Base-by-base conservation (phyloP, 768 basidiomycete genomes). In the Chalciporus sphaerocephalus region DNA sequence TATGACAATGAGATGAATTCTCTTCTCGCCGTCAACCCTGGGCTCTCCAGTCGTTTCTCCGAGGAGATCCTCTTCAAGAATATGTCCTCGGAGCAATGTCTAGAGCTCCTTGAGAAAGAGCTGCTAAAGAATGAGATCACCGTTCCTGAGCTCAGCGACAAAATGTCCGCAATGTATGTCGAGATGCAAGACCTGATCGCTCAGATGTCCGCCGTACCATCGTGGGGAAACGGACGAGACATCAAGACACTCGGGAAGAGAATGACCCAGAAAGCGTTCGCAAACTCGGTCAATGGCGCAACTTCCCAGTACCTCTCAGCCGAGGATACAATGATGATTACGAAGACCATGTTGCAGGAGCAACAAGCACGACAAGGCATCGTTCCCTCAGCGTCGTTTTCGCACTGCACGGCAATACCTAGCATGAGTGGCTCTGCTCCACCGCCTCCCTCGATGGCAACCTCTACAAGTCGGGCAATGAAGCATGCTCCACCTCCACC, bases 201-300 rank as follows among this genome's bases (percentile, higher is more conserved):
- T 15, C 47, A 70, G 15, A 64, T 85, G 50, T 66, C 76, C 3
- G 37, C 46, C 1, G 62, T 84, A 1, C 67, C 71, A 1, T 74
- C 76, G 1, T 87, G 84, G 84, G 84, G 84, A 1, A 87, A 87
- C 40, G 85, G 80, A 1, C 74, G 83, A 5, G 84, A 86, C 52
- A 69, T 85, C 51, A 68, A 75, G 45, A 77, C 75, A 0, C 64
- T 84, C 6, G 63, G 77, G 5, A 78, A 74, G 54, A 59, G 70
- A 36, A 72, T 86, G 66, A 60, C 71, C 8, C 61, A 68, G 13
- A 24, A 54, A 2, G 80, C 74, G 0, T 68, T 76, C 37, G 55
- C 64, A 9, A 52, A 56, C 22, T 40, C 58, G 24, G 51, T 52
- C 10, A 39, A 39, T 8, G 49, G 43, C 11, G 60, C 54, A 6